Base-by-base conservation (phyloP, 345 rosid genomes). In the Syzygium aqueum region DNA sequence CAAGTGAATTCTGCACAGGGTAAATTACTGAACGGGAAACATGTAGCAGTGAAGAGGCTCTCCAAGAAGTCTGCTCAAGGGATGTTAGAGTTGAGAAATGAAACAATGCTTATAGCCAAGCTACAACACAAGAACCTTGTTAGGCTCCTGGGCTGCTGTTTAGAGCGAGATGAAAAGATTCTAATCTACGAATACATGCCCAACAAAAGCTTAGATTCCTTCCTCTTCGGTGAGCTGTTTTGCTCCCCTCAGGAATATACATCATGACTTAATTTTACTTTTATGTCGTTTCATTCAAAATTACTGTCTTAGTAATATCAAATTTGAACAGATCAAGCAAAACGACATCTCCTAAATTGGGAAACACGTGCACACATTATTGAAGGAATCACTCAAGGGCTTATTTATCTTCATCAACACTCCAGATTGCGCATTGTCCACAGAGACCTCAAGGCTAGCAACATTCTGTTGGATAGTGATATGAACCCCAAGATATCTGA, bases 401-500 rank as follows among this genome's bases (percentile, higher is more conserved):
- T 91, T 85, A 65, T 92, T 37, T 93, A 94, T 88, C 93, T 92
- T 22, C 95, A 92, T 84, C 93, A 92, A 28, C 92, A 93, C 54
- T 92, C 95, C 0, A 92, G 92, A 30, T 50, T 92, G 37, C 90
- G 92, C 56, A 91, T 93, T 8, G 89, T 93, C 21, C 96, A 91
- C 53, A 89, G 94, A 61, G 94, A 93, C 87, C 86, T 91, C 8
- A 93, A 89, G 14, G 85, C 93, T 5, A 90, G 92, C 51, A 91
- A 91, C 43, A 84, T 91, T 19, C 85, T 90, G 6, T 53, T 91
- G 23, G 93, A 93, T 57, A 11, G 85, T 49, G 77, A 88, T 14
- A 27, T 91, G 87, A 90, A 91, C 25, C 93, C 93, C 0, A 90
- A 91, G 65, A 87, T 93, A 46, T 87, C 92, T 0, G 94, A 93